phyloP scores from a whole-genome alignment of 1,139 yeast genomes.

The Debaryomyces nepalensis region DNA sequence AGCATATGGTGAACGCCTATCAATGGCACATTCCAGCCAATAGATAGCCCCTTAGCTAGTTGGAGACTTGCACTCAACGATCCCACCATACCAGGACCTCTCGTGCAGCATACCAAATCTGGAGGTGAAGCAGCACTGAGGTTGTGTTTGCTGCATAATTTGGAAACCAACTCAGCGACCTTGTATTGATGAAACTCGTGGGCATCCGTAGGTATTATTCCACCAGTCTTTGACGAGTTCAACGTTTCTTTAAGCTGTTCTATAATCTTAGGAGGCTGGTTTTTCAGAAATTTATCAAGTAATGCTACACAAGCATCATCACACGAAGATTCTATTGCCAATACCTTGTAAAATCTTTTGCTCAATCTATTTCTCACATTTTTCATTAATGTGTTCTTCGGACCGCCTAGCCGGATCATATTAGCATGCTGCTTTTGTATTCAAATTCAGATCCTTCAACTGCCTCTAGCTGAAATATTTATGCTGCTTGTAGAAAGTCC shows the following conservation, averaged over 20 bases:
- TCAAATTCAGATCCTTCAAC: too few relatives aligned
- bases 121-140: slow-evolving; percentile 47
- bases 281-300: slow-evolving; percentile 49
- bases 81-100: slow-evolving; percentile 98
- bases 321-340: slow-evolving; percentile 92
- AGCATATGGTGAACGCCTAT: slow-evolving; percentile 97
- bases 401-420: slow-evolving; percentile 2
- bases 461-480: neutral
- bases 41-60: slow-evolving; percentile 80
- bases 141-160: slow-evolving; percentile 32
- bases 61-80: slow-evolving; percentile 82
- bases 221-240: slow-evolving; percentile 71
- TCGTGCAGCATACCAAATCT: slow-evolving; percentile 83
- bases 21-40: slow-evolving; percentile 77
- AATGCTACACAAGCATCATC: slow-evolving; percentile 93
- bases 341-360: slow-evolving; percentile 54
- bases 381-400: neutral
- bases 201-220: slow-evolving; percentile 88
- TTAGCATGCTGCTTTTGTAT: too few relatives aligned
- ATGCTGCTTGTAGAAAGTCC: neutral
- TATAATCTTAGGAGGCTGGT: slow-evolving; percentile 52
- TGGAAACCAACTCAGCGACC: slow-evolving; percentile 38
- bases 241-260: slow-evolving; percentile 70
- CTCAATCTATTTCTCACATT: neutral
- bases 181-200: slow-evolving; percentile 72